These are phyloP conservation scores for Xylaria sp. DNA, from an alignment of 2,329 filamentous ascomycete species.

Conservation along the genomic window DNA sequence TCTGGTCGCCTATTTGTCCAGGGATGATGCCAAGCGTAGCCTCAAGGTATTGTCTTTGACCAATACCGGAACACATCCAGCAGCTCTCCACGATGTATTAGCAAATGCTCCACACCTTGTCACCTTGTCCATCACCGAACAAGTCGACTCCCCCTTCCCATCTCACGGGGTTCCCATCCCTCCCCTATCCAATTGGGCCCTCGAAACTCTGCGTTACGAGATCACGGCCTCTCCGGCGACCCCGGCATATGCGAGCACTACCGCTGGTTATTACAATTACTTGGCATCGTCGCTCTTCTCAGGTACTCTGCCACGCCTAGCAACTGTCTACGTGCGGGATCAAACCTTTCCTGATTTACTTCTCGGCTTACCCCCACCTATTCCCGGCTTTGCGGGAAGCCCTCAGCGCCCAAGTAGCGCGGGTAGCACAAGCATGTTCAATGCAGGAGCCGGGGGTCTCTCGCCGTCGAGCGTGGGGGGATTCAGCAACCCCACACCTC, in stretches of 20 bases:
- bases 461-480: conserved; percentile 43
- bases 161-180: conserved; percentile 63
- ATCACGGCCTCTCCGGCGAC: conserved; percentile 71
- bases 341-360: conserved; percentile 84
- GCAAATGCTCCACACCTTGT: conserved; percentile 67
- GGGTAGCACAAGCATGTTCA: conserved; percentile 48
- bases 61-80: conserved; percentile 75
- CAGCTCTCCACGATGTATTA: conserved; percentile 70
- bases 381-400: conserved; percentile 55
- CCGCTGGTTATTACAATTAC: conserved; percentile 81
- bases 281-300: conserved; percentile 84
- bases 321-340: conserved; percentile 86
- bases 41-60: conserved; percentile 77
- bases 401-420: conserved; percentile 53
- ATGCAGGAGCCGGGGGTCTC: conserved; percentile 42
- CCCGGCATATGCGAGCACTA: conserved; percentile 67
- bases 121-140: conserved; percentile 66
- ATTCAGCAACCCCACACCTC: conserved; percentile 48
- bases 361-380: conserved; percentile 74
- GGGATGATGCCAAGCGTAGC: conserved; percentile 66
- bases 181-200: conserved; percentile 73
- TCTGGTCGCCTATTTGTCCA: conserved; percentile 74
- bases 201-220: conserved; percentile 83
- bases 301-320: conserved; percentile 77
- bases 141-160: conserved; percentile 63